Evolutionary conservation across 805 yeast genomes (phyloP).

Genomic region (Candida argentea): DNA sequence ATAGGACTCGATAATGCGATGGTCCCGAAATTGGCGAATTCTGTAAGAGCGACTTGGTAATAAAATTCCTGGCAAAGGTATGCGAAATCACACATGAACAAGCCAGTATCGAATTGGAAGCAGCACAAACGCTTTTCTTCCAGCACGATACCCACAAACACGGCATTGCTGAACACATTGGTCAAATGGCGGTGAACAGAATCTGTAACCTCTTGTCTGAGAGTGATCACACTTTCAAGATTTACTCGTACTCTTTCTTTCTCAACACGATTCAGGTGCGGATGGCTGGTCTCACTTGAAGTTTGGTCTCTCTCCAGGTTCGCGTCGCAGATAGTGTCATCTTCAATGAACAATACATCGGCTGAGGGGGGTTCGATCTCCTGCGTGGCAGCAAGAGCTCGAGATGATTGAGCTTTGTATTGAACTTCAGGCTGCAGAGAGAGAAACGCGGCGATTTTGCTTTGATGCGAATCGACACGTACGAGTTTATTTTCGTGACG

Average conservation of each 20-base stretch:
- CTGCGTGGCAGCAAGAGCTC: background rate
- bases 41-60: conserved; percentile 70
- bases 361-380: background rate
- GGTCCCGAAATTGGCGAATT: conserved; percentile 74
- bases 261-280: conserved; percentile 1
- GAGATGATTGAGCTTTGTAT: conserved; percentile 1
- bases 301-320: background rate
- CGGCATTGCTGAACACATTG: conserved; percentile 54
- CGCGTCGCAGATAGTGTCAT: background rate
- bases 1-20: conserved; percentile 14
- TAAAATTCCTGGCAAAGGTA: conserved; percentile 57
- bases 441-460: conserved; percentile 16
- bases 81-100: conserved; percentile 75
- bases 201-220: conserved; percentile 42
- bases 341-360: conserved; percentile 1
- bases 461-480: conserved; percentile 60
- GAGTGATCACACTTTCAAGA: conserved; percentile 47
- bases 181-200: conserved; percentile 47
- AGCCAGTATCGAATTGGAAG: conserved; percentile 72
- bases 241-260: conserved; percentile 28
- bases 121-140: conserved; percentile 58
- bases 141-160: conserved; percentile 80
- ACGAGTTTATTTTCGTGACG: conserved; percentile 59
- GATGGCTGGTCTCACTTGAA: background rate
- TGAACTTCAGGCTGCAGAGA: too few relatives aligned